phyloP scores from a whole-genome alignment of 768 basidiomycete genomes.

The Sutorius australiensis region DNA sequence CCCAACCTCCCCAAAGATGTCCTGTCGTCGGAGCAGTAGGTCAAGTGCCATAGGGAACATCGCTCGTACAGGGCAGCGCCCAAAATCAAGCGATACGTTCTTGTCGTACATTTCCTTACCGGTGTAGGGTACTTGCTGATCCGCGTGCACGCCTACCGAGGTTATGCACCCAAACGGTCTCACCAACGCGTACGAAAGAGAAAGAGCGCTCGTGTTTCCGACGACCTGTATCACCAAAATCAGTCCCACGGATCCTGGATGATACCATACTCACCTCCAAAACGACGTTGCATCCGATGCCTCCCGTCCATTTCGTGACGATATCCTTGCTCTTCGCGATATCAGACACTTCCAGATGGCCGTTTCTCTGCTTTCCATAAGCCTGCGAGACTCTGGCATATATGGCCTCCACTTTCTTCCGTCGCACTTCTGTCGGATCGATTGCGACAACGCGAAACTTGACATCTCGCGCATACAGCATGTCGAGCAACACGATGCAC shows the following conservation, averaged over 20 bases:
- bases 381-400: conserved; percentile 50
- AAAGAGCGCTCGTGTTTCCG: conserved; percentile 60
- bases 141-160: conserved; percentile 72
- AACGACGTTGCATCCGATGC: conserved; percentile 58
- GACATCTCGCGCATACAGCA: conserved; percentile 42
- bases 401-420: conserved; percentile 57
- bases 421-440: conserved; percentile 54
- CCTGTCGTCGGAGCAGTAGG: conserved; percentile 63
- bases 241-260: neutral
- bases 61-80: conserved; percentile 75
- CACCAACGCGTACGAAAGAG: conserved; percentile 65
- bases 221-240: conserved; percentile 48
- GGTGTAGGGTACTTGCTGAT: conserved; percentile 50
- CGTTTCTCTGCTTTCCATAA: conserved; percentile 21
- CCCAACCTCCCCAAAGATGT: conserved; percentile 72
- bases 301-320: conserved; percentile 50
- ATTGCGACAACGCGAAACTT: conserved; percentile 59
- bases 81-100: conserved; percentile 78
- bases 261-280: conserved; percentile 50
- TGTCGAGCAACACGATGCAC: conserved; percentile 59
- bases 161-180: conserved; percentile 71
- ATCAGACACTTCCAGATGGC: conserved; percentile 48
- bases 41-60: conserved; percentile 72
- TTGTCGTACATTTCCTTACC: conserved; percentile 63
- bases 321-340: conserved; percentile 50